These are phyloP conservation scores for Rhamnella rubrinervis DNA, from an alignment of 331 rosid species.

Conservation along the genomic window DNA sequence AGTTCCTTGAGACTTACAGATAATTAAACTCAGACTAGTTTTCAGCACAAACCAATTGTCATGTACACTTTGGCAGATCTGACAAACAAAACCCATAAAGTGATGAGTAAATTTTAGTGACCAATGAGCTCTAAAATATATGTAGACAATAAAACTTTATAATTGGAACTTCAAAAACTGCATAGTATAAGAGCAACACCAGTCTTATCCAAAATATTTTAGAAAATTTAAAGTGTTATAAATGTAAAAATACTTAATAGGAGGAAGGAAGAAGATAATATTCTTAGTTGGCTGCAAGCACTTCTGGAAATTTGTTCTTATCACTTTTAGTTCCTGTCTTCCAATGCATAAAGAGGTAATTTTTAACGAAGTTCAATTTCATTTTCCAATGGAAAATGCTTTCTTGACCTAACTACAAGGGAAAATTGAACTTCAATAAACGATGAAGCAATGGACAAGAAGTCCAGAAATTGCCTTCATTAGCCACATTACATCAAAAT, in stretches of 20 bases:
- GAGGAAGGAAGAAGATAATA: not conserved
- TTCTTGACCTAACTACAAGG: slow-evolving; percentile 17
- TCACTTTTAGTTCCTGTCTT: not conserved
- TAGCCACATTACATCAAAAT: not conserved
- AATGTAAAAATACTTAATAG: not conserved
- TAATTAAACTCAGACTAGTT: slow-evolving; percentile 24
- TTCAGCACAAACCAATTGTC: slow-evolving; percentile 25
- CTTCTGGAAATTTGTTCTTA: not conserved
- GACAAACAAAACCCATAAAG: slow-evolving; percentile 25
- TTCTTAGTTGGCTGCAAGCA: not conserved
- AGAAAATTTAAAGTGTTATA: not conserved
- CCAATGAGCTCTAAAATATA: not conserved
- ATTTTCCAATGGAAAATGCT: not conserved
- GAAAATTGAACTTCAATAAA: slow-evolving; percentile 9
- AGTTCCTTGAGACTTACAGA: slow-evolving; percentile 28
- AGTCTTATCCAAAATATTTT: not conserved
- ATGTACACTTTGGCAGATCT: slow-evolving; percentile 33
- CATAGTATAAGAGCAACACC: not conserved
- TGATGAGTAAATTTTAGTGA: not conserved
- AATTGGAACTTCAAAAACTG: too few relatives aligned
- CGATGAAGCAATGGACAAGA: slow-evolving; percentile 12
- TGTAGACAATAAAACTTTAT: not conserved
- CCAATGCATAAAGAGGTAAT: not conserved
- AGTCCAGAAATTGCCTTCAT: not conserved
- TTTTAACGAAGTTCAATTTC: not conserved